These are phyloP conservation scores for Physaria fendleri DNA, from an alignment of 345 rosid genomes.

Conservation along the genomic window DNA sequence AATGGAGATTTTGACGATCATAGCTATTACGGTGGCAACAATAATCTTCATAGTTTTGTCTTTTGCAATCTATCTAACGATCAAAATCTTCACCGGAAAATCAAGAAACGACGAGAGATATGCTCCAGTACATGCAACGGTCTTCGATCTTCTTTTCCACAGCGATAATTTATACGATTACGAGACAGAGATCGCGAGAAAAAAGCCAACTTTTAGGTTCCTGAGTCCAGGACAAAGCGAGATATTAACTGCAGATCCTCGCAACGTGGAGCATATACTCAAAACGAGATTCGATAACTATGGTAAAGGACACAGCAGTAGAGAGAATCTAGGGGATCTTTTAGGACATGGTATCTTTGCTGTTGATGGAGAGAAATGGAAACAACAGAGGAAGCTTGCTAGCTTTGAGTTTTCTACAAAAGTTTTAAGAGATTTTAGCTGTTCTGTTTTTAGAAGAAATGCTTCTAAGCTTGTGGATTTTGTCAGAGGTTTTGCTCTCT, in stretches of 20 bases:
- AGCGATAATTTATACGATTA: conserved; percentile 47
- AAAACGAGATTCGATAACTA: conserved; percentile 50
- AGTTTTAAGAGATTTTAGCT: conserved; percentile 63
- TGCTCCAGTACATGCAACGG: conserved; percentile 51
- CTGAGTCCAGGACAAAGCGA: conserved; percentile 39
- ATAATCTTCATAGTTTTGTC: conserved; percentile 18
- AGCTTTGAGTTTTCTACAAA: conserved; percentile 69
- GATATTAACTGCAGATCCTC: conserved; percentile 46
- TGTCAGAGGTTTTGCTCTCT: conserved; percentile 26
- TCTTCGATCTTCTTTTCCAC: conserved; percentile 39
- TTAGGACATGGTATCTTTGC: conserved; percentile 75
- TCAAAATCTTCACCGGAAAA: conserved; percentile 42
- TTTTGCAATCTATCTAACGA: conserved; percentile 11
- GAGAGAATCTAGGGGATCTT: conserved; percentile 35
- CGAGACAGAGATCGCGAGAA: conserved; percentile 42
- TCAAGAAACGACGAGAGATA: conserved; percentile 38
- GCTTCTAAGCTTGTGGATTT: conserved; percentile 40
- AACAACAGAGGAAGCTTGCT: conserved; percentile 72
- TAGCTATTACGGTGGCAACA: conserved; percentile 18
- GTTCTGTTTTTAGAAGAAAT: conserved; percentile 51
- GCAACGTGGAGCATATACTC: conserved; percentile 59
- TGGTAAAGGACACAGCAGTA: conserved; percentile 37
- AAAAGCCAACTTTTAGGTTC: conserved; percentile 47
- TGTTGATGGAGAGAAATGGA: conserved; percentile 79
- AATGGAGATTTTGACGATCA: conserved; percentile 27